These are phyloP conservation scores for Crithidia brevicula DNA, from an alignment of 208 protist genomes.

Conservation along the genomic window DNA sequence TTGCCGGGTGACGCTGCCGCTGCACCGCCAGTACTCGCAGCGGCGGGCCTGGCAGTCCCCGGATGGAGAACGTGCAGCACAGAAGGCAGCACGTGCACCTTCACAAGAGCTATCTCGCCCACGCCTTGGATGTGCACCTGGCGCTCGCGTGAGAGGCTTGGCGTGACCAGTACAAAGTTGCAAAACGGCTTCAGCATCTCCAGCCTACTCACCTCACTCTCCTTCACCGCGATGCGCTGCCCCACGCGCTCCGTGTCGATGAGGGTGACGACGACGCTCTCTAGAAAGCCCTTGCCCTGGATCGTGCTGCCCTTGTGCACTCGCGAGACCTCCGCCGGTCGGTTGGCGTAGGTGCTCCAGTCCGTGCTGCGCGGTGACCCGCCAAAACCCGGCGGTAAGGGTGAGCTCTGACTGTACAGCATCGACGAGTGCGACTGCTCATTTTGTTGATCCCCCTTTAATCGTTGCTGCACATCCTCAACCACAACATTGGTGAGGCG, in stretches of 20 bases:
- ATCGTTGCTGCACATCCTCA: conserved; percentile 5
- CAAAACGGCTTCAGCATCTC: conserved; percentile 48
- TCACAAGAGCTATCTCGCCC: conserved; percentile 56
- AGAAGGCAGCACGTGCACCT: conserved; percentile 43
- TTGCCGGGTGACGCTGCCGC: background rate
- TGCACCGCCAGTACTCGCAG: background rate
- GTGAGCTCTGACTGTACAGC: background rate
- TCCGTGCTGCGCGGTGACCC: background rate
- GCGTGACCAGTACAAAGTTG: conserved; percentile 63
- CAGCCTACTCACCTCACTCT: conserved; percentile 32
- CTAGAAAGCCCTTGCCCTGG: conserved; percentile 63
- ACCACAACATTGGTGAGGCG: conserved; percentile 21
- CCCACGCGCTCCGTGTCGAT: conserved; percentile 55
- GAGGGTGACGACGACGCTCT: conserved; percentile 39
- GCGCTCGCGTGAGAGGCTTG: conserved; percentile 36
- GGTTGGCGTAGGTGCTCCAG: background rate
- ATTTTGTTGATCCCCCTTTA: background rate
- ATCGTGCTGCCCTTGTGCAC: conserved; percentile 46
- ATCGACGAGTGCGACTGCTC: background rate
- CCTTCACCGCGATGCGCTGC: conserved; percentile 46
- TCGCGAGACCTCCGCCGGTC: background rate
- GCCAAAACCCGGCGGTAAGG: background rate
- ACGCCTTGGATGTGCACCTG: conserved; percentile 59
- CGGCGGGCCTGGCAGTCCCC: background rate
- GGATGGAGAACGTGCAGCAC: conserved; percentile 46